Base-by-base conservation (phyloP, 169 alveolate species). In the Plasmodium coatneyi region DNA sequence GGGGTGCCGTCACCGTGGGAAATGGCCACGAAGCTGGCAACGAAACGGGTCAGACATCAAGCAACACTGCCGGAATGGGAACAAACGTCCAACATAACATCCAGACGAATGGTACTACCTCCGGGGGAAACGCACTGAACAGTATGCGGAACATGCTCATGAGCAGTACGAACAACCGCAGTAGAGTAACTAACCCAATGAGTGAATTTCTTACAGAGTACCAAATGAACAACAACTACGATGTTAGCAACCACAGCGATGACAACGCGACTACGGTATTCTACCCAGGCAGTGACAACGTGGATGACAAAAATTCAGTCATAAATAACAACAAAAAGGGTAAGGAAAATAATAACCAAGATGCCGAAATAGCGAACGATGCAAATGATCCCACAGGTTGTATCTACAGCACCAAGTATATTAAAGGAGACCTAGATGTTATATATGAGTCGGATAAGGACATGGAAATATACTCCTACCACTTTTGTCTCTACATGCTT, bases 381-480 rank as follows among this genome's bases (percentile, higher is more conserved):
- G 4, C 66, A 39, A 78, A 78, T 54, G 87, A 66, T 60, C 36
- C 74, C 14, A 78, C 60, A 22, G 46, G 32, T 41, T 79, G 71
- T 25, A 32, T 41, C 32, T 79, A 79, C 49, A 71, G 94, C 14
- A 79, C 76, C 16, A 89, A 89, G 49, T 91, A 91, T 81, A 72
- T 82, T 25, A 91, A 91, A 71, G 95, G 92, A 14, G 92, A 91
- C 34, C 41, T 91, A 12, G 92, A 91, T 81, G 84, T 91, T 12
- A 91, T 91, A 80, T 91, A 91, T 71, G 70, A 80, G 30, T 80
- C 95, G 7, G 92, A 80, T 25, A 89, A 28, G 52, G 95, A 91
- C 74, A 91, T 91, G 95, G 95, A 91, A 81, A 91, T 80, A 43
- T 91, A 91, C 83, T 66, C 91, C 14, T 91, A 91, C 71, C 95